These are phyloP conservation scores for Polychaeton citri DNA, from an alignment of 2,329 filamentous ascomycete species.

Conservation along the genomic window DNA sequence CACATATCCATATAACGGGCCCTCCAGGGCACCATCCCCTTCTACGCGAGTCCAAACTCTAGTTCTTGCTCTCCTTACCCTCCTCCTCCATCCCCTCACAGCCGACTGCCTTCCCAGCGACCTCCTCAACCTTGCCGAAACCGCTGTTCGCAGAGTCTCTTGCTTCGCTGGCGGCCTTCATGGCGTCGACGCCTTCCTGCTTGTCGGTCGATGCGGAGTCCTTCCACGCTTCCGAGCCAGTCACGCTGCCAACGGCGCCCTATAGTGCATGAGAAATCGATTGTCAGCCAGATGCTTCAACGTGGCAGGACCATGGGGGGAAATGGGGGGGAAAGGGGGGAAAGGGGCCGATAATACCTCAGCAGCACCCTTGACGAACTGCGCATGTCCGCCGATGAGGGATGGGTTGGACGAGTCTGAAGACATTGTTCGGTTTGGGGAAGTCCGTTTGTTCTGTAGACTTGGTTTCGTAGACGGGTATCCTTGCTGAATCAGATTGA, in stretches of 20 bases:
- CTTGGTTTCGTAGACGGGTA: too few species aligned
- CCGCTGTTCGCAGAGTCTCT: slow-evolving; percentile 42
- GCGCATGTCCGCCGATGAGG: slow-evolving; percentile 49
- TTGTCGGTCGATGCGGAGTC: slow-evolving; percentile 52
- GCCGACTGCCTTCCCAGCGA: slow-evolving; percentile 49
- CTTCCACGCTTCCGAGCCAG: slow-evolving; percentile 50
- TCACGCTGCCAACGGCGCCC: slow-evolving; percentile 48
- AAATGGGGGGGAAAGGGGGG: background rate
- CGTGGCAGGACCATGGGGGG: background rate
- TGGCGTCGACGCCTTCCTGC: slow-evolving; percentile 44
- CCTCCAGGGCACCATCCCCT: too few species aligned
- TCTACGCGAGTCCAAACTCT: too few species aligned
- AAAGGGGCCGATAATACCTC: slow-evolving; percentile 36
- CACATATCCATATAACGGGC: too few species aligned
- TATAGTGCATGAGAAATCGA: slow-evolving; percentile 15
- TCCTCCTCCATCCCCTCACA: slow-evolving; percentile 59
- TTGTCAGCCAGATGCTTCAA: background rate
- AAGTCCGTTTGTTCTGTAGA: too few species aligned
- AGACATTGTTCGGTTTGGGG: slow-evolving; percentile 1
- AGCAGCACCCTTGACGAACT: slow-evolving; percentile 56
- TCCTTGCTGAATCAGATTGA: too few species aligned
- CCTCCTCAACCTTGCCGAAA: slow-evolving; percentile 50
- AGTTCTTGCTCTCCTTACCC: slow-evolving; percentile 36
- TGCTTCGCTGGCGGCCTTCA: slow-evolving; percentile 47
- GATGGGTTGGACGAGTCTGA: slow-evolving; percentile 36